Evolutionary conservation across 495 filamentous ascomycete genomes (phyloP).

Genomic region (Lasiosphaeria hispida): DNA sequence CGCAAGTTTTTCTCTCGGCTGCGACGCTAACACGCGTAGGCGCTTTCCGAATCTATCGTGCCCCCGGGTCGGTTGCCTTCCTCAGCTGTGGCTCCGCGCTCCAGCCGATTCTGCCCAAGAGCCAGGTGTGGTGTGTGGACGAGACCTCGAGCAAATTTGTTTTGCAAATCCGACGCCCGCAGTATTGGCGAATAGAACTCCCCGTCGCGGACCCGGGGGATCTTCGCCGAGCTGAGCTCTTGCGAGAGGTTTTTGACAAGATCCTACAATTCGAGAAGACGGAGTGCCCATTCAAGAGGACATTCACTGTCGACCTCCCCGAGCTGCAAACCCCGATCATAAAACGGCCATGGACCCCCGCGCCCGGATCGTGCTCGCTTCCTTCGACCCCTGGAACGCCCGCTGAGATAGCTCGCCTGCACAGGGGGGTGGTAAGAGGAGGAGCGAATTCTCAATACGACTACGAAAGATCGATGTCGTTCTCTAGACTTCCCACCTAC

Average conservation of each 20-base stretch:
- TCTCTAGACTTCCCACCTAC: too few relatives aligned
- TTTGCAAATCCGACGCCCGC: conserved; percentile 70
- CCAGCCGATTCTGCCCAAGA: conserved; percentile 81
- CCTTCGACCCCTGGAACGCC: conserved; percentile 27
- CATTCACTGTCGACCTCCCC: conserved; percentile 73
- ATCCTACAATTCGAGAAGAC: conserved; percentile 84
- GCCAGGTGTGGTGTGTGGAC: conserved; percentile 90
- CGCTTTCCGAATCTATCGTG: conserved; percentile 73
- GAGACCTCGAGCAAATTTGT: conserved; percentile 76
- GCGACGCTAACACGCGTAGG: conserved; percentile 44
- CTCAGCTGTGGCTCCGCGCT: conserved; percentile 77
- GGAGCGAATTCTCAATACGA: neutral
- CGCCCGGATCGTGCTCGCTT: conserved; percentile 39
- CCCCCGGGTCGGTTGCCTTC: conserved; percentile 78
- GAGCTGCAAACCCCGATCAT: conserved; percentile 64
- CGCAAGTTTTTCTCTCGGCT: neutral
- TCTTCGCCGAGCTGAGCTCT: conserved; percentile 52
- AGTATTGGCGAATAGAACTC: conserved; percentile 87
- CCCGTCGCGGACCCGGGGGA: conserved; percentile 62
- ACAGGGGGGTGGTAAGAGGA: conserved; percentile 13
- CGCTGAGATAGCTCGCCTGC: conserved; percentile 21
- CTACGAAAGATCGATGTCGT: too few relatives aligned
- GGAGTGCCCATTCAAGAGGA: conserved; percentile 76
- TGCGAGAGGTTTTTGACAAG: conserved; percentile 67
- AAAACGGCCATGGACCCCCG: conserved; percentile 68